Evolutionary conservation across 176 grass and related monocot species (phyloP).

Genomic region (Oryza australiensis): DNA sequence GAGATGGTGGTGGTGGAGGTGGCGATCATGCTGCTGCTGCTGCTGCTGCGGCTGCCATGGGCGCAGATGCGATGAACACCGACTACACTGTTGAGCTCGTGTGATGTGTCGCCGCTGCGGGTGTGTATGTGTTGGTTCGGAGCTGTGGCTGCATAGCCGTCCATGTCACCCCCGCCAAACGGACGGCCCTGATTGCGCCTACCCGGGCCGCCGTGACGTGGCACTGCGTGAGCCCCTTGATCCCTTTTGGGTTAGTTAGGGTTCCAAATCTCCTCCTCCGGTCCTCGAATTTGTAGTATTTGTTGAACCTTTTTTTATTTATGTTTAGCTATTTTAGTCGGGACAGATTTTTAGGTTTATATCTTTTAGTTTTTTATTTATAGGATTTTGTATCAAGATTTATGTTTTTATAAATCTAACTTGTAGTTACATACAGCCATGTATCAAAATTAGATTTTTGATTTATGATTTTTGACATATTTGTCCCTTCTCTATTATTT

Average conservation of each 20-base stretch:
- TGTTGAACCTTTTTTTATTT: no score
- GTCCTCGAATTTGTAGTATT: no score
- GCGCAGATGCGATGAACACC: slow-evolving; percentile 33
- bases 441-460: no score
- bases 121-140: background rate
- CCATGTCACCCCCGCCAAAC: background rate
- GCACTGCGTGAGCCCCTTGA: background rate
- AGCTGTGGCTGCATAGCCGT: slow-evolving; percentile 27
- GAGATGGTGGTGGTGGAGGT: slow-evolving; percentile 14
- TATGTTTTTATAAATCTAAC: no score
- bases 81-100: slow-evolving; percentile 17
- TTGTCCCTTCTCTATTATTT: no score
- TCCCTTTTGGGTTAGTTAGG: background rate
- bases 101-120: slow-evolving; percentile 18
- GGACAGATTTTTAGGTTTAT: no score
- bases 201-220: background rate
- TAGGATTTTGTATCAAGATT: no score
- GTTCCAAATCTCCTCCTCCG: background rate
- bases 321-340: no score
- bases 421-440: no score
- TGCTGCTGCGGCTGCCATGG: background rate
- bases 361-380: no score
- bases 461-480: no score
- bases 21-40: background rate
- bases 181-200: slow-evolving; percentile 7